A percentile compares a stretch with the other conserved stretches of the same genome.
Conservation (phyloP, 2,329 filamentous ascomycete species). For the Fusarium musae region DNA sequence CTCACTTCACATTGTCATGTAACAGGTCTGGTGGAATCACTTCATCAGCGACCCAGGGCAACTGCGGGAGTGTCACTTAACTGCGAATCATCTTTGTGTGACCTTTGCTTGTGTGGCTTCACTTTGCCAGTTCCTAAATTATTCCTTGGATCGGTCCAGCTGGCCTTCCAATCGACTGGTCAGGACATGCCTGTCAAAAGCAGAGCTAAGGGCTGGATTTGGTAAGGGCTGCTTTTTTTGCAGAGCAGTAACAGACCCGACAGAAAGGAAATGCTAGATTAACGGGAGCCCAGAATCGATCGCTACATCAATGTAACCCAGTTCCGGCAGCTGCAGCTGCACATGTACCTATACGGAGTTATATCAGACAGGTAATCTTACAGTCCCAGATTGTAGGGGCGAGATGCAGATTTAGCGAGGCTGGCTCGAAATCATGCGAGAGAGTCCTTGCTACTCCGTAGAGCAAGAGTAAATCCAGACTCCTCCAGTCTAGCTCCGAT, state of each 20-base stretch:
- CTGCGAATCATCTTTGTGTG: background rate
- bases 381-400: background rate
- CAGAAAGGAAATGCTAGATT: constrained; percentile 19
- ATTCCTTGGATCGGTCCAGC: background rate
- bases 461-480: background rate
- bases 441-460: background rate
- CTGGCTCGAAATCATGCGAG: background rate
- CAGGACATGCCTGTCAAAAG: constrained; percentile 6
- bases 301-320: constrained; percentile 1
- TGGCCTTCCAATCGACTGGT: background rate
- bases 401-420: background rate
- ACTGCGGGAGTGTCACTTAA: constrained; percentile 19
- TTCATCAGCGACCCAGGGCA: constrained; percentile 13
- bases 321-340: constrained; percentile 11
- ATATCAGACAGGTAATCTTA: constrained; percentile 2
- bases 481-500: background rate
- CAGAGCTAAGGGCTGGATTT: constrained; percentile 26
- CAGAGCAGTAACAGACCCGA: constrained; percentile 3
- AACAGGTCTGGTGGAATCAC: constrained; percentile 6
- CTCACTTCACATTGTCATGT: constrained; percentile 27
- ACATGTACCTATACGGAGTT: background rate
- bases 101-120: background rate
- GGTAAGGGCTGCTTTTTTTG: constrained; percentile 1
- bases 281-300: constrained; percentile 13
- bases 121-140: background rate